These are phyloP conservation scores for Mycena leptocephala DNA, from an alignment of 768 basidiomycete species.

Conservation along the genomic window DNA sequence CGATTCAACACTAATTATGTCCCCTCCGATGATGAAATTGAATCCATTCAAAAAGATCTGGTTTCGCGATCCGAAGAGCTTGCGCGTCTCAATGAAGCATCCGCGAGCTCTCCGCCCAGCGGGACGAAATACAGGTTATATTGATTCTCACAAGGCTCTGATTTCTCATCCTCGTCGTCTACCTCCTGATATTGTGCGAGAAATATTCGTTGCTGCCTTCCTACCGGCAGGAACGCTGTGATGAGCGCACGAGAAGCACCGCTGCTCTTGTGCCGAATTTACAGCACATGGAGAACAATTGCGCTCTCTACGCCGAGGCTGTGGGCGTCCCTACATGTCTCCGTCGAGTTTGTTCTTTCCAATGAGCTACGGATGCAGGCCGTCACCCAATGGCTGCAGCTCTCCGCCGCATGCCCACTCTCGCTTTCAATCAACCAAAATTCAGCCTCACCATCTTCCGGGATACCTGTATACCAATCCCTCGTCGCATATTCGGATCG, in stretches of 20 bases:
- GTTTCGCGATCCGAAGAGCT: background rate
- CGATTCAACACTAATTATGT: background rate
- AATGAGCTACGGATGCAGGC: background rate
- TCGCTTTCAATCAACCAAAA: background rate
- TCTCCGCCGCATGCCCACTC: background rate
- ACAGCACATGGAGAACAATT: background rate
- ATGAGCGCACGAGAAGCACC: slow-evolving; percentile 23
- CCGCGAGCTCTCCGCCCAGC: background rate
- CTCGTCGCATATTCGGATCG: background rate
- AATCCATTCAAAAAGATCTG: background rate
- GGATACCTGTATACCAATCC: background rate
- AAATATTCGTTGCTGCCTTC: slow-evolving; percentile 14
- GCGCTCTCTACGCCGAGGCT: background rate
- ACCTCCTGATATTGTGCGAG: background rate
- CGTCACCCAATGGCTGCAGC: background rate
- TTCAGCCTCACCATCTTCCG: background rate
- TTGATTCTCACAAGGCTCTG: background rate
- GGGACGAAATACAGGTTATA: background rate
- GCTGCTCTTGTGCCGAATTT: slow-evolving; percentile 9
- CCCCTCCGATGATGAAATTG: background rate
- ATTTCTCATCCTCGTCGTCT: background rate
- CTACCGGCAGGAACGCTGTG: background rate
- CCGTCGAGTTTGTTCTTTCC: background rate
- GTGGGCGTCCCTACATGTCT: background rate
- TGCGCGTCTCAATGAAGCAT: background rate